These are phyloP conservation scores for Tylopilus felleus DNA, from an alignment of 768 basidiomycete genomes.

Conservation along the genomic window DNA sequence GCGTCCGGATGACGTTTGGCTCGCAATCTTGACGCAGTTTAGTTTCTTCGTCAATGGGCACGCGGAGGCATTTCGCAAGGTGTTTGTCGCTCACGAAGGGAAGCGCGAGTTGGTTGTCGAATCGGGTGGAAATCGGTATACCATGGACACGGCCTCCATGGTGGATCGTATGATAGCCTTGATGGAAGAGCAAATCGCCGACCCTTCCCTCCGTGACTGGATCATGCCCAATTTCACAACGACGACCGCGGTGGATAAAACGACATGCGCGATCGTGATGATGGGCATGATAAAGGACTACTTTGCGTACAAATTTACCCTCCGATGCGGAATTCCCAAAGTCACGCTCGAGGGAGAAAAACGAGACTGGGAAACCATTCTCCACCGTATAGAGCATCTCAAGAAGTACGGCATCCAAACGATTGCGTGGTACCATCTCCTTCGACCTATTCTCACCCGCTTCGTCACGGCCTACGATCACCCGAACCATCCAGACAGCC, in stretches of 20 bases:
- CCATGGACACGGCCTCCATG: conserved; percentile 33
- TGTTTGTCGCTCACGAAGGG: conserved; percentile 28
- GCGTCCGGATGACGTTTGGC: conserved; percentile 50
- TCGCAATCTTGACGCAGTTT: conserved; percentile 35
- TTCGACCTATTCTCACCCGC: conserved; percentile 37
- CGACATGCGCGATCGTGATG: conserved; percentile 38
- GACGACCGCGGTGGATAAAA: conserved; percentile 38
- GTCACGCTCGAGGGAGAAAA: conserved; percentile 43
- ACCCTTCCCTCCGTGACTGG: conserved; percentile 36
- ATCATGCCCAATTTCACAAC: conserved; percentile 44
- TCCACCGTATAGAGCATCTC: conserved; percentile 37
- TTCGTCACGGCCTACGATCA: conserved; percentile 38
- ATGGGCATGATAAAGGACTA: conserved; percentile 44
- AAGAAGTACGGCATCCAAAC: conserved; percentile 35
- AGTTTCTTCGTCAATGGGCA: conserved; percentile 40
- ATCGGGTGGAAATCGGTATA: conserved; percentile 14
- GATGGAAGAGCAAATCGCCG: conserved; percentile 22
- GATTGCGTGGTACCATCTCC: conserved; percentile 38
- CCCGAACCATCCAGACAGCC: conserved; percentile 27
- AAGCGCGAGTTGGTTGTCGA: conserved; percentile 27
- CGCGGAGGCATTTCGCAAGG: conserved; percentile 31
- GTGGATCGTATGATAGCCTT: conserved; percentile 21
- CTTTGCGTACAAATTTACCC: conserved; percentile 33
- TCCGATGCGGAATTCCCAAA: conserved; percentile 41
- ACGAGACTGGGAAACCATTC: conserved; percentile 38